A percentile compares a stretch with the other conserved stretches of the same genome.
phyloP scores from a whole-genome alignment of 1,284 basidiomycete species.

The Cryptococcus sp. region DNA sequence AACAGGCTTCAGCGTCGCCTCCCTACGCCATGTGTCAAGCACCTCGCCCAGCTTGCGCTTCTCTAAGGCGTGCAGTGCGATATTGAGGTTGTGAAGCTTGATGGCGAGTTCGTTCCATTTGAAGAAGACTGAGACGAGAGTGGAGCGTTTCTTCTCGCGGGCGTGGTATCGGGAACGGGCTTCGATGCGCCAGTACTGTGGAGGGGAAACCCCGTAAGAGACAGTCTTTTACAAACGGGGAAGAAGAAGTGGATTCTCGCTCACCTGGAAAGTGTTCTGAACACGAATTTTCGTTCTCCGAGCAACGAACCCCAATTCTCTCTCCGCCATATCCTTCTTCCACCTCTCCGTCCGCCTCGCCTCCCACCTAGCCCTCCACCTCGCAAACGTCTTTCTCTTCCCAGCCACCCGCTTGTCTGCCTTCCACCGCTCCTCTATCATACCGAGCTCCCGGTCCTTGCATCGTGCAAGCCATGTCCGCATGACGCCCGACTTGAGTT shows the following conservation, averaged over 20 bases:
- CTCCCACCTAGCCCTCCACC: constrained; percentile 28
- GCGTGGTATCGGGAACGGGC: constrained; percentile 9
- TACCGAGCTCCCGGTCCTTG: constrained; percentile 17
- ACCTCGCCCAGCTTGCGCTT: background rate
- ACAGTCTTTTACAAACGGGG: background rate
- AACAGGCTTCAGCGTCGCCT: constrained; percentile 8
- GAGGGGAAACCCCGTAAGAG: background rate
- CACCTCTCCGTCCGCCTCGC: constrained; percentile 30
- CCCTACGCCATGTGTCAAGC: constrained; percentile 21
- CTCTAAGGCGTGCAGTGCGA: background rate
- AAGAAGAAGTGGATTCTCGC: background rate
- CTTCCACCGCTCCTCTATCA: constrained; percentile 9
- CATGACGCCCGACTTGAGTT: constrained; percentile 20
- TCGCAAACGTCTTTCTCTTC: constrained; percentile 13
- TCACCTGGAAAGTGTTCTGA: constrained; percentile 22
- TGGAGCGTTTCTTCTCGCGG: background rate
- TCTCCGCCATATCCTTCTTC: constrained; percentile 32
- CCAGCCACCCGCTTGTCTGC: constrained; percentile 1
- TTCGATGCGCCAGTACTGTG: constrained; percentile 16
- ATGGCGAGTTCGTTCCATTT: constrained; percentile 1
- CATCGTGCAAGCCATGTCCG: constrained; percentile 23
- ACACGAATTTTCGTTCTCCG: constrained; percentile 6
- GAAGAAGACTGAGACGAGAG: constrained; percentile 1
- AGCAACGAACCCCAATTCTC: constrained; percentile 20
- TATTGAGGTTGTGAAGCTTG: background rate